Conservation (phyloP, 1,284 basidiomycete genomes). For the Erythrobasidium hasegawianum region DNA sequence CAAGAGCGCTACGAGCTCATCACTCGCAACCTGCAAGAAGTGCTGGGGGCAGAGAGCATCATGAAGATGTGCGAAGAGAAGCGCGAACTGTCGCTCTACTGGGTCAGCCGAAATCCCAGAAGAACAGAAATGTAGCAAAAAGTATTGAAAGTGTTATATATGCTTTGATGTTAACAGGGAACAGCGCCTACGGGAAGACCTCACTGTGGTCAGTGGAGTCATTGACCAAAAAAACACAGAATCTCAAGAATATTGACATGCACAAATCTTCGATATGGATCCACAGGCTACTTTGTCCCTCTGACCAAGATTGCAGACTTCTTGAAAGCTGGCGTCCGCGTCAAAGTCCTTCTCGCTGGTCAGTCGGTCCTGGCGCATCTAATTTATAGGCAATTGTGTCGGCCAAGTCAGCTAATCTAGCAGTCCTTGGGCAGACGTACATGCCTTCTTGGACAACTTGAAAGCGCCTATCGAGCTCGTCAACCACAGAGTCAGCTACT, state of each 20-base stretch:
- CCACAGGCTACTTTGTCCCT: slow-evolving; percentile 88
- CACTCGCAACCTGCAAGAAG: slow-evolving; percentile 79
- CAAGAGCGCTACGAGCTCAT: slow-evolving; percentile 79
- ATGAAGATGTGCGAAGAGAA: slow-evolving; percentile 71
- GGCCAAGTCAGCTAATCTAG: not conserved
- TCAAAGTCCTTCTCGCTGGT: slow-evolving; percentile 87
- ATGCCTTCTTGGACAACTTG: slow-evolving; percentile 96
- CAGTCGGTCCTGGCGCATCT: slow-evolving; percentile 40
- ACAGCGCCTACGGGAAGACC: slow-evolving; percentile 91
- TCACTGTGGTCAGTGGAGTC: slow-evolving; percentile 53
- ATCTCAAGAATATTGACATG: not conserved
- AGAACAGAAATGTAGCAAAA: not conserved
- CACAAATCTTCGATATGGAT: not conserved
- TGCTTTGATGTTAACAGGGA: slow-evolving; percentile 56
- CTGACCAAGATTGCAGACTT: slow-evolving; percentile 90
- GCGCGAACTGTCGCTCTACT: slow-evolving; percentile 70
- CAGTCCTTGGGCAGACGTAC: slow-evolving; percentile 63
- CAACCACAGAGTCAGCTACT: slow-evolving; percentile 83
- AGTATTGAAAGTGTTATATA: slow-evolving; percentile 9
- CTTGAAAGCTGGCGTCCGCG: slow-evolving; percentile 80
- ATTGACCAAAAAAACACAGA: not conserved
- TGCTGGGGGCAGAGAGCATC: slow-evolving; percentile 79
- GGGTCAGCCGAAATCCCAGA: slow-evolving; percentile 1
- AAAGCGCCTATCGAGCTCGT: slow-evolving; percentile 97
- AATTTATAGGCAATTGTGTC: not conserved